Evolutionary conservation across 208 protist genomes (phyloP), one percentile per base, ranked within the genome.

Genomic region (Wallacemonas sp.): DNA sequence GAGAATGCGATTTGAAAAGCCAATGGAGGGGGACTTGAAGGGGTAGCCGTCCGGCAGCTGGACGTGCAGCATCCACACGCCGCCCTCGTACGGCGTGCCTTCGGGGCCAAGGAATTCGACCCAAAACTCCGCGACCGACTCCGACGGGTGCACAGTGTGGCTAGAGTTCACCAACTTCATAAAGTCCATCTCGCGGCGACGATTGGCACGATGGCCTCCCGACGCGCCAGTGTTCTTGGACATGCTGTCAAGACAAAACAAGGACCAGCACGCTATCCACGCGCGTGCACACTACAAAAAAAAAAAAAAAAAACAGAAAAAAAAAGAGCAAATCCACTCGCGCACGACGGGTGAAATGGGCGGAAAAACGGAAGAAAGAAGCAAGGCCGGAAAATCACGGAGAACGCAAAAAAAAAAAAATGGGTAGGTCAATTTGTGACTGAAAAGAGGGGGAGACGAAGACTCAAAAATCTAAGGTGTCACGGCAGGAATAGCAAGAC

Each of bases 11-110:
- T 99, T 99, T 45, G 84, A 74, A 73, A 99, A 99, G 12, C 98
- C 98, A 69, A 99, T 99, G 0, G 97, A 99, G 2, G 98, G 98
- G 10, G 97, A 99, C 79, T 99, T 99, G 81, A 99, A 99, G 1
- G 98, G 98, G 74, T 99, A 99, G 39, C 89, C 89, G 1, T 86
- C 75, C 0, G 98, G 98, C n/a, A 99, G 77, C 49, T 97, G 85
- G 7, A 99, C 97, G 66, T 98, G 92, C 57, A 99, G 86, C 71
- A 93, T 94, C 98, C 98, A 99, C 33, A 89, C 78, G 14, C 98
- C 98, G 26, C 97, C 97, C 65, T 97, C 88, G 73, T 99, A 99
- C 14, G 97, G 94, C 16, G 91, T 99, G 41, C 98, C 97, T 74
- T 97, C 95, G 18, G 98, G 98, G 2, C 98, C 98, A 31, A 88